phyloP scores from a whole-genome alignment of 164 flowering plant genomes.

The Cinnamomum micranthum region DNA sequence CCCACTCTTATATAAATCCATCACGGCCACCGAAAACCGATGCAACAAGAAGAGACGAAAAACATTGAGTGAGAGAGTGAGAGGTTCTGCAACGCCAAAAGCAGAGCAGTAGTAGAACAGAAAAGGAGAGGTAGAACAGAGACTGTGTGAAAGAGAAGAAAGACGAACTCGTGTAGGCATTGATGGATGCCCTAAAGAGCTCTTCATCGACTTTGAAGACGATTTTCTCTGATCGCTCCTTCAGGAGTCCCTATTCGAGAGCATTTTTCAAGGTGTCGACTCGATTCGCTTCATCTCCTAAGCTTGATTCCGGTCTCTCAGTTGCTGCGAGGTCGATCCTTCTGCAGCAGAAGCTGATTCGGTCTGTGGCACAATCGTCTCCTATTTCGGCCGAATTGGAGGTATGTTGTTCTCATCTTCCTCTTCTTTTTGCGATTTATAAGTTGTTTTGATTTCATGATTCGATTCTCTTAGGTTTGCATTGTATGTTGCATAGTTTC shows the following conservation, averaged over 20 bases:
- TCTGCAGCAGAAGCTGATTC: slow-evolving; percentile 6
- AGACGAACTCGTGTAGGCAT: background rate
- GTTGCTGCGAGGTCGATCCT: slow-evolving; percentile 9
- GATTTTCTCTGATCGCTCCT: background rate
- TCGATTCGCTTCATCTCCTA: slow-evolving; percentile 2
- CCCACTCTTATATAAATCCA: background rate
- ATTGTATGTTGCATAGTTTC: too few relatives aligned
- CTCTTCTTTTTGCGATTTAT: background rate
- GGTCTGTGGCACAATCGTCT: background rate
- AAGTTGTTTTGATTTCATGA: background rate
- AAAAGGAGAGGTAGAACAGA: too few relatives aligned
- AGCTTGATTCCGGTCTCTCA: slow-evolving; percentile 1
- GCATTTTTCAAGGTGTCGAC: slow-evolving; percentile 1
- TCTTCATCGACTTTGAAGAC: slow-evolving; percentile 6
- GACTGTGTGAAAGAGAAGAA: background rate
- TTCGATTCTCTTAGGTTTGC: background rate
- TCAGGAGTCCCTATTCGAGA: background rate
- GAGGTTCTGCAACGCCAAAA: background rate
- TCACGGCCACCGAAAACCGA: background rate
- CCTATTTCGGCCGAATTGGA: background rate
- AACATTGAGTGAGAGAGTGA: background rate
- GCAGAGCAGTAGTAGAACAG: background rate
- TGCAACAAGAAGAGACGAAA: background rate
- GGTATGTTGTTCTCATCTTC: background rate
- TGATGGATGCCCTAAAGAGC: slow-evolving; percentile 21